Evolutionary conservation across 2,329 filamentous ascomycete genomes (phyloP), one percentile per base, ranked within the genome.

Genomic region (Exophiala sp.): DNA sequence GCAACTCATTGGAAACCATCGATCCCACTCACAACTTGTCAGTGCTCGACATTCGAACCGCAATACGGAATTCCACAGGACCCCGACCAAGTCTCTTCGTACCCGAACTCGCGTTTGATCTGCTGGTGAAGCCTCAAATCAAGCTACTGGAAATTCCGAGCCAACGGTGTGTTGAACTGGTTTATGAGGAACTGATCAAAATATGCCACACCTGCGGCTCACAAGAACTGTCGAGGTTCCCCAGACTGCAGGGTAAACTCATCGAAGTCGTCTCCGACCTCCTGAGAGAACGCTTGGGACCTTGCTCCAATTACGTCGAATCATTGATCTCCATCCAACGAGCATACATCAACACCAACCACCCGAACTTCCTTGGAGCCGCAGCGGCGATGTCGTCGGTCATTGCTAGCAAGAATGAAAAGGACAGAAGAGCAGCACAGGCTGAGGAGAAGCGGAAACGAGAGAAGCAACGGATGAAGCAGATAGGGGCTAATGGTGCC

Each of bases 331-430:
- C 93, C 21, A 98, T 98, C 53, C 93, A 98, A 70, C 81, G 93
- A 59, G 93, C 93, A 16, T 98, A 98, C 70, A 97, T 98, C 72
- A 98, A 98, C 73, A 98, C 93, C 35, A 98, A 98, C 65, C 93
- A 98, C 66, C 93, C 93, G 42, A 98, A 98, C 70, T 98, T 98
- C 73, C 80, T 97, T 13, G 93, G 93, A 38, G 93, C 93, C 13
- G 91, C 93, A 18, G 91, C 90, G 29, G 93, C 93, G 56, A 98
- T 98, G 93, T 91, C 88, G 59, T 89, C 93, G 41, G 91, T 98
- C 40, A 94, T 98, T 54, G 87, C 82, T 64, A 91, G 86, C 65
- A 95, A 93, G 71, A 89, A 97, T 66, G 93, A 98, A 59, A 85
- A 89, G 60, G 91, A 98, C 69, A 85, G 88, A 68, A 90, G 88